phyloP scores from a whole-genome alignment of 148 eudicot species.

The Drosera capensis region DNA sequence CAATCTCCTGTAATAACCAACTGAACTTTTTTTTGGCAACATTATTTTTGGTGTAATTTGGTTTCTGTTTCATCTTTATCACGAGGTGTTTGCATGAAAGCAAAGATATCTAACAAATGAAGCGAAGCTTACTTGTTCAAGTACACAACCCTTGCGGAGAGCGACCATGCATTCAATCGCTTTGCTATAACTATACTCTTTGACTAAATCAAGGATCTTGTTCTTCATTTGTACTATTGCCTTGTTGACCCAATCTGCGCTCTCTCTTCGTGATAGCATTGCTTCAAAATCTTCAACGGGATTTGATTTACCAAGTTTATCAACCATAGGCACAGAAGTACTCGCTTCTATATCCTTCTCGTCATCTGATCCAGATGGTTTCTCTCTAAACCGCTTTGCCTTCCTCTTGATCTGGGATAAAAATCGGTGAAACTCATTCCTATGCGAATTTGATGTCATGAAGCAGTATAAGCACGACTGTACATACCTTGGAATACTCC shows the following conservation, averaged over 20 bases:
- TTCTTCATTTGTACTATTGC: conserved; percentile 58
- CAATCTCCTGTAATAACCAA: no score
- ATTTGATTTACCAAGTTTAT: conserved; percentile 46
- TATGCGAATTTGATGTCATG: background rate
- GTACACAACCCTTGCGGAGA: conserved; percentile 74
- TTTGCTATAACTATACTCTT: conserved; percentile 44
- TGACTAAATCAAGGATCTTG: conserved; percentile 46
- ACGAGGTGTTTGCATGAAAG: background rate
- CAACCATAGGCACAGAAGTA: conserved; percentile 25
- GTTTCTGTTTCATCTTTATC: no score
- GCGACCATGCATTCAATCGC: conserved; percentile 68
- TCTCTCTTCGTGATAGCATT: conserved; percentile 86
- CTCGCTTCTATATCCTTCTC: conserved; percentile 34
- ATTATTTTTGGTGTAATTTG: no score
- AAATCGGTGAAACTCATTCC: background rate
- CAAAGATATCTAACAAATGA: background rate
- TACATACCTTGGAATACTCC: conserved; percentile 77
- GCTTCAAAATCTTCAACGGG: conserved; percentile 84
- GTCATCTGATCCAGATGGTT: conserved; percentile 54
- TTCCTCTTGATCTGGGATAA: conserved; percentile 86
- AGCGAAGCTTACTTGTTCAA: conserved; percentile 54
- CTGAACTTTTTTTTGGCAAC: no score
- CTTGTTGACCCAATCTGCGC: conserved; percentile 62
- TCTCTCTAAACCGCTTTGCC: conserved; percentile 42
- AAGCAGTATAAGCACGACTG: no score